Evolutionary conservation across 306 rosid species (phyloP).

Genomic region (Corylus avellana): DNA sequence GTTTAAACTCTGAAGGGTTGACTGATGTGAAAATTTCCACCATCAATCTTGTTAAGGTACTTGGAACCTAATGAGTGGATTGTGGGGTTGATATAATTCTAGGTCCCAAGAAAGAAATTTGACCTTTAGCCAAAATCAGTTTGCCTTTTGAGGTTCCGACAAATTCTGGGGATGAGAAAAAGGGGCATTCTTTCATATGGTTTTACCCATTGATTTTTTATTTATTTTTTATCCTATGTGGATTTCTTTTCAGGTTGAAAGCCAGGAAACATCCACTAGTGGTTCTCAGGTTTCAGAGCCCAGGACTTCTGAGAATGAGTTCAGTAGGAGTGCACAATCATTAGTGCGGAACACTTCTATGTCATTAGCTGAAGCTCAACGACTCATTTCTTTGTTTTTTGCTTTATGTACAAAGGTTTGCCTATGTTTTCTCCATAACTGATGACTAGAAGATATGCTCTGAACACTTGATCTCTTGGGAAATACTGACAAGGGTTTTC

Average conservation of each 20-base stretch:
- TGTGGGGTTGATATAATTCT: constrained; percentile 1
- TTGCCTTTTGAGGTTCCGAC: neutral
- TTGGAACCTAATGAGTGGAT: neutral
- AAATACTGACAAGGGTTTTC: constrained; percentile 15
- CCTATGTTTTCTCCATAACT: constrained; percentile 20
- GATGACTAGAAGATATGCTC: constrained; percentile 17
- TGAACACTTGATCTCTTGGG: constrained; percentile 21
- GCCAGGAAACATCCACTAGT: constrained; percentile 56
- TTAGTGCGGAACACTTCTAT: constrained; percentile 38
- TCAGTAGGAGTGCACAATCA: constrained; percentile 40
- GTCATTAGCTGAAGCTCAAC: constrained; percentile 79
- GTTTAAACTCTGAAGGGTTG: constrained; percentile 1
- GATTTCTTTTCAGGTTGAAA: constrained; percentile 53
- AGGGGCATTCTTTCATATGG: neutral
- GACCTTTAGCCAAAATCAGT: neutral
- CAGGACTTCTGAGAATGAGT: constrained; percentile 57
- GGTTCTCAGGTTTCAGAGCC: constrained; percentile 62
- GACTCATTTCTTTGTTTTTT: constrained; percentile 81
- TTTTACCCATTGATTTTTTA: neutral
- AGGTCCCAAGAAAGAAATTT: neutral
- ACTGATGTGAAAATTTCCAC: neutral
- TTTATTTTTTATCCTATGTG: neutral
- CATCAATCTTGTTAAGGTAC: constrained; percentile 3
- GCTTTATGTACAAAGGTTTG: constrained; percentile 93
- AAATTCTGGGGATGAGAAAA: neutral